Percentiles rank a stretch among this genome's conserved stretches.
These are phyloP conservation scores for Cokeromyces recurvatus DNA, from an alignment of 371 early-diverging fungal species.

Conservation along the genomic window DNA sequence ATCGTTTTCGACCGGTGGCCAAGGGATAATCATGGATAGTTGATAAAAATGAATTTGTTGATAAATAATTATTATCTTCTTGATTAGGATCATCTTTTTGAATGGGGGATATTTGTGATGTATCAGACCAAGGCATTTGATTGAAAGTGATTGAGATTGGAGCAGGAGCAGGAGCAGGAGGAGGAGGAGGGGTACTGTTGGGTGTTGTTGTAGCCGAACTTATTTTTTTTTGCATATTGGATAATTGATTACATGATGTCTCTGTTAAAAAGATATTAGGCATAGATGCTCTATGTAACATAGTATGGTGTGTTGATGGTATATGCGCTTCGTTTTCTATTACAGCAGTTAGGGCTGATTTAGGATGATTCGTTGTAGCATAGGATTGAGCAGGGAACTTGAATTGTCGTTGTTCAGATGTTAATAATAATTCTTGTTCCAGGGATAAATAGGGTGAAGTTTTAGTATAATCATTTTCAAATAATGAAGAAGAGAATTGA, in stretches of 20 bases:
- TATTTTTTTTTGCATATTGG: background rate
- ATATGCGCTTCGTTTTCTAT: constrained; percentile 8
- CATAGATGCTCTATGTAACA: constrained; percentile 17
- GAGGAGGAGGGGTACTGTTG: constrained; percentile 8
- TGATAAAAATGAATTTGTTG: background rate
- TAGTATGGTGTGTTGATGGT: constrained; percentile 1
- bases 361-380: too few species aligned
- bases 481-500: too few species aligned
- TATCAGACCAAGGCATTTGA: constrained; percentile 16
- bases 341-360: constrained; percentile 5
- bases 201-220: constrained; percentile 8
- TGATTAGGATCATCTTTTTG: too few species aligned
- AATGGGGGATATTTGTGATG: too few species aligned
- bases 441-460: too few species aligned
- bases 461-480: too few species aligned
- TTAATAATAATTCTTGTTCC: background rate
- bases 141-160: constrained; percentile 7
- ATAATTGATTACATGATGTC: background rate
- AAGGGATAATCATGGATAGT: too few species aligned
- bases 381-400: too few species aligned
- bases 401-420: background rate
- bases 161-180: too few species aligned
- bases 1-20: constrained; percentile 13
- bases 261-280: constrained; percentile 17
- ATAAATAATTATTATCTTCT: too few species aligned